Conservation (phyloP, 2,329 filamentous ascomycete species). For the Chaetomium olivaceum region DNA sequence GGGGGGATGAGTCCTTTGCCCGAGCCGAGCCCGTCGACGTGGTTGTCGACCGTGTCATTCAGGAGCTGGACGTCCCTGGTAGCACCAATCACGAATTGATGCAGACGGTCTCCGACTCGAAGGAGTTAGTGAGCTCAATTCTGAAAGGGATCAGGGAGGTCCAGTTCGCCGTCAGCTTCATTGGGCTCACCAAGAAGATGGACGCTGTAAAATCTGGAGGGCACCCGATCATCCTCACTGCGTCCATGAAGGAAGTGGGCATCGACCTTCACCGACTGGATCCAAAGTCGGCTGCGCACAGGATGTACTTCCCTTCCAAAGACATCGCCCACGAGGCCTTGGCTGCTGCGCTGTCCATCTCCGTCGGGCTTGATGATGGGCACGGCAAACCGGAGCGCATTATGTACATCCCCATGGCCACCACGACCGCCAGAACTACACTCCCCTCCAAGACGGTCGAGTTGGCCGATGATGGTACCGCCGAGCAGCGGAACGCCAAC, state of each 20-base stretch:
- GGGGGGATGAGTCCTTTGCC: constrained; percentile 37
- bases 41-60: constrained; percentile 70
- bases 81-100: constrained; percentile 68
- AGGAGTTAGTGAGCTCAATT: constrained; percentile 87
- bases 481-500: constrained; percentile 87
- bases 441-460: constrained; percentile 92
- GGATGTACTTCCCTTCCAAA: constrained; percentile 95
- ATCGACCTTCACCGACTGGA: constrained; percentile 91
- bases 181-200: constrained; percentile 81
- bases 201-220: constrained; percentile 65
- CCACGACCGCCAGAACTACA: constrained; percentile 90
- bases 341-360: constrained; percentile 87
- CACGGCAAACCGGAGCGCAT: constrained; percentile 81
- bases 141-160: constrained; percentile 93
- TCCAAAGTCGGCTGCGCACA: constrained; percentile 87
- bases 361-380: constrained; percentile 89
- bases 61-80: constrained; percentile 70
- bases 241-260: constrained; percentile 94
- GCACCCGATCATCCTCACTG: constrained; percentile 75
- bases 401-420: constrained; percentile 95
- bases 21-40: constrained; percentile 57
- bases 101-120: constrained; percentile 85
- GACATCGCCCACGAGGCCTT: constrained; percentile 95
- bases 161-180: constrained; percentile 89
- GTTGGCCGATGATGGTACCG: constrained; percentile 68